These are phyloP conservation scores for Cercospora sojina DNA, from an alignment of 2,329 filamentous ascomycete genomes.

Conservation along the genomic window DNA sequence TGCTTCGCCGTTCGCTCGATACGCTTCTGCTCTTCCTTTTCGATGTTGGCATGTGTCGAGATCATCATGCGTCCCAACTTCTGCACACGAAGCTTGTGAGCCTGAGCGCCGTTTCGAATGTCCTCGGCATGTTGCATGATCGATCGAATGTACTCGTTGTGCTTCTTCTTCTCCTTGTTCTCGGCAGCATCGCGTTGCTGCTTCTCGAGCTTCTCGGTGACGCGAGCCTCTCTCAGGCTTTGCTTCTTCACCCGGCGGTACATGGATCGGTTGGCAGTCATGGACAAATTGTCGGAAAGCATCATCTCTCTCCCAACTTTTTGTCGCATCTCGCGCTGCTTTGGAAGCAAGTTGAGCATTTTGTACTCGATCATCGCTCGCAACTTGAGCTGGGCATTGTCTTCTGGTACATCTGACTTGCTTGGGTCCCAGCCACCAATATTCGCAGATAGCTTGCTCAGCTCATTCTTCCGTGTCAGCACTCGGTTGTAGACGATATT, in stretches of 20 bases:
- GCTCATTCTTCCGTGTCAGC: conserved; percentile 75
- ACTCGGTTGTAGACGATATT: conserved; percentile 88
- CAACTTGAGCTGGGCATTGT: conserved; percentile 80
- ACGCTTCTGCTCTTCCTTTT: conserved; percentile 98
- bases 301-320: conserved; percentile 90
- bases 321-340: conserved; percentile 81
- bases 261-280: conserved; percentile 88
- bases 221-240: conserved; percentile 87
- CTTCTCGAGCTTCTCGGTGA: conserved; percentile 98
- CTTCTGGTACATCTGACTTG: conserved; percentile 64
- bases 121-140: conserved; percentile 81
- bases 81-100: conserved; percentile 71
- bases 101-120: conserved; percentile 65
- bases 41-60: conserved; percentile 87
- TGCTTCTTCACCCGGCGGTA: conserved; percentile 98
- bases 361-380: conserved; percentile 96
- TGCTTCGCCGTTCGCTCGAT: conserved; percentile 98
- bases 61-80: conserved; percentile 90
- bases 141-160: conserved; percentile 84
- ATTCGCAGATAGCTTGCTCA: conserved; percentile 81
- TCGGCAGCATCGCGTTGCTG: conserved; percentile 96
- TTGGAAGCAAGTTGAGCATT: conserved; percentile 79
- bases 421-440: conserved; percentile 80
- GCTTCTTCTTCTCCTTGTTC: conserved; percentile 96
- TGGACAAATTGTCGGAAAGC: conserved; percentile 91